Conservation (phyloP, 2,329 filamentous ascomycete genomes). For the Fusarium chaquense region DNA sequence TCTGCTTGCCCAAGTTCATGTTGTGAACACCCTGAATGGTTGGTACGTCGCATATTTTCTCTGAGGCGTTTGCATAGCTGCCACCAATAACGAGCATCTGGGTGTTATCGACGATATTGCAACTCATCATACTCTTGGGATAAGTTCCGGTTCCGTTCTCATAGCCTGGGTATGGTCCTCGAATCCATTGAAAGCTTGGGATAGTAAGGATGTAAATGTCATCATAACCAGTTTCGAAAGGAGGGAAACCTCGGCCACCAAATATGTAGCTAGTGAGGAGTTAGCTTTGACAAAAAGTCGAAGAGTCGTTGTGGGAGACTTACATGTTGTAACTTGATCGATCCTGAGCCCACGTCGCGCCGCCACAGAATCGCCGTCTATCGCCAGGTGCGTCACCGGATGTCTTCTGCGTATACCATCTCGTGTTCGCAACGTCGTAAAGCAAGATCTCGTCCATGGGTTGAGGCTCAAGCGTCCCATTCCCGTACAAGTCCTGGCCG, state of each 20-base stretch:
- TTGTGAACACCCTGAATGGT: conserved; percentile 2
- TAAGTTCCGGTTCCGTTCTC: not conserved
- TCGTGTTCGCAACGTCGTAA: conserved; percentile 2
- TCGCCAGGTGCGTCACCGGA: not conserved
- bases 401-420: conserved; percentile 17
- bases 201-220: conserved; percentile 23
- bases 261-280: not conserved
- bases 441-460: conserved; percentile 6
- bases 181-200: conserved; percentile 13
- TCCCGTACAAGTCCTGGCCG: not conserved
- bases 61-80: not conserved
- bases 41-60: conserved; percentile 6
- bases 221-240: conserved; percentile 1
- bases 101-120: conserved; percentile 1
- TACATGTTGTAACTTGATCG: conserved; percentile 17
- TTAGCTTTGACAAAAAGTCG: not conserved
- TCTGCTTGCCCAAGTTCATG: conserved; percentile 18
- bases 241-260: conserved; percentile 4
- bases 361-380: conserved; percentile 7
- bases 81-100: conserved; percentile 14
- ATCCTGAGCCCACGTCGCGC: conserved; percentile 12
- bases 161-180: conserved; percentile 6
- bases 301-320: not conserved
- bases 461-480: not conserved
- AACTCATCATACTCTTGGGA: conserved; percentile 20